Evolutionary conservation across 805 yeast genomes (phyloP), one percentile per base, ranked within the genome.

Genomic region (Naumovozyma dairenensis): DNA sequence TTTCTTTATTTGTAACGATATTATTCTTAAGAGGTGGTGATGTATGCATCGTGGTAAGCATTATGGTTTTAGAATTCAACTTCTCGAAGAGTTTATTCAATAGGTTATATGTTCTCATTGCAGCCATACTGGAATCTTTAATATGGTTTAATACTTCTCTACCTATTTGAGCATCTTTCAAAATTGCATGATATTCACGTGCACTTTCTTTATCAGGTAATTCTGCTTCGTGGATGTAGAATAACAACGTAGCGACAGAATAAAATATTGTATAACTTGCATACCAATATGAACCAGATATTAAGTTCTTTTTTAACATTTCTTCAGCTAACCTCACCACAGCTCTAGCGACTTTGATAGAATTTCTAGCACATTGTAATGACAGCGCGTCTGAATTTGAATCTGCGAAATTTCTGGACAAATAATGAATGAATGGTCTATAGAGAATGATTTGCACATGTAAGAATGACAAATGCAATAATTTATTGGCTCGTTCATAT

Each of bases 201-300:
- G 67, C 60, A 39, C 69, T 71, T 12, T 57, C 58, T 15, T 63
- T 60, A 35, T 70, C 72, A 16, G 55, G 49, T 19, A 66, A 65
- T 6, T 48, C 44, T 4, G 62, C 65, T 38, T 69, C 74, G 52
- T 82, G 92, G 38, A 74, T 78, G 52, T 85, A 86, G 51, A 80
- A 86, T 5, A 84, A 76, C 46, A 86, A 65, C 44, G 94, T 84
- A 0, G 95, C 94, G 32, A 86, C 87, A 1, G 94, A 77, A 55
- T 83, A 86, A 54, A 86, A 86, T n/a, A 86, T 80, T 0, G 95
- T 85, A 56, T 86, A 86, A 55, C 81, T 77, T n/a, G 92, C 79
- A 50, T 84, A 86, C 95, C 96, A 85, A 54, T 86, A 87, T 1
- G 94, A 82, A 2, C 95, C 95, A 44, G 82, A 74, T 37, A 86